Percentiles rank a stretch among this genome's conserved stretches.
phyloP scores from a whole-genome alignment of 192 early-diverging fungal genomes.

The Chytriomyces sp. region DNA sequence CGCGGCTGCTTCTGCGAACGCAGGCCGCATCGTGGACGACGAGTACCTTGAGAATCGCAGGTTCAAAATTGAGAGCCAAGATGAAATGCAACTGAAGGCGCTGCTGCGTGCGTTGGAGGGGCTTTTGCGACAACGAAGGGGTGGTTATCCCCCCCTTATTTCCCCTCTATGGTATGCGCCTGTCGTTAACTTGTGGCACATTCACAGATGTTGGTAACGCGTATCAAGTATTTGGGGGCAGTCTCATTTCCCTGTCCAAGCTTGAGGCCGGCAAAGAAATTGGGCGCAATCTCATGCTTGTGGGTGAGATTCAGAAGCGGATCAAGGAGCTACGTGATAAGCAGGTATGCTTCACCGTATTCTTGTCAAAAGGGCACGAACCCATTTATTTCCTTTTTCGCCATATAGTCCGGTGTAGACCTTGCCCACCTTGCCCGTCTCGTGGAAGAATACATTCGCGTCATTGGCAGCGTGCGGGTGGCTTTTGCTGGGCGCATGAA shows the following conservation, averaged over 20 bases:
- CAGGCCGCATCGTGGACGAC: conserved; percentile 39
- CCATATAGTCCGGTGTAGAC: conserved; percentile 64
- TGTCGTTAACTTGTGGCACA: background rate
- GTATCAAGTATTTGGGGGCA: conserved; percentile 81
- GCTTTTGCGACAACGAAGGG: conserved; percentile 50
- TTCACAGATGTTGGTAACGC: conserved; percentile 46
- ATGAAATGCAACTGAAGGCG: conserved; percentile 70
- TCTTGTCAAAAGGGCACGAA: background rate
- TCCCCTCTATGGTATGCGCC: background rate
- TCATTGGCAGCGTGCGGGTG: conserved; percentile 79
- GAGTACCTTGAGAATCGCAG: conserved; percentile 79
- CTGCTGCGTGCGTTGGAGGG: conserved; percentile 78
- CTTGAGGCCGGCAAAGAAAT: conserved; percentile 72
- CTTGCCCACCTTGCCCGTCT: conserved; percentile 73
- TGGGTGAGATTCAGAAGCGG: conserved; percentile 80
- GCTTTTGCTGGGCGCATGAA: conserved; percentile 77
- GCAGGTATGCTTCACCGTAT: conserved; percentile 53
- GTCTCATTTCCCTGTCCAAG: conserved; percentile 70
- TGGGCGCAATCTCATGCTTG: conserved; percentile 64
- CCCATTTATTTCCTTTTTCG: background rate
- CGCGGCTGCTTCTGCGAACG: background rate
- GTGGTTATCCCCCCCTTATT: background rate
- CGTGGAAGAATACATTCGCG: conserved; percentile 88
- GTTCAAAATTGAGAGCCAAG: conserved; percentile 73
- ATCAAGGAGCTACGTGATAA: conserved; percentile 77